phyloP scores from a whole-genome alignment of 2,329 filamentous ascomycete genomes.

The Apiospora phragmitis region DNA sequence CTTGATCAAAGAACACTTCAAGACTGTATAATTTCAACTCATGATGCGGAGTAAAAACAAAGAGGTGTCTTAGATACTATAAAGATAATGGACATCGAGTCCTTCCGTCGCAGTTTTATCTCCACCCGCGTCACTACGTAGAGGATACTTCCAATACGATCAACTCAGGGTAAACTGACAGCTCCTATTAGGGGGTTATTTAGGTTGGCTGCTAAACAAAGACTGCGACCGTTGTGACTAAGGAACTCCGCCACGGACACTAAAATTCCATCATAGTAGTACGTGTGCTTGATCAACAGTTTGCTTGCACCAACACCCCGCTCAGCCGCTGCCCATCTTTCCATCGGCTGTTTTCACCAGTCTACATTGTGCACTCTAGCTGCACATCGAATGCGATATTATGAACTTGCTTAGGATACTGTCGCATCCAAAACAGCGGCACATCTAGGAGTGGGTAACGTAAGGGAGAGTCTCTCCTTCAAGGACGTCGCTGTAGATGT shows the following conservation, averaged over 20 bases:
- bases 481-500: neutral
- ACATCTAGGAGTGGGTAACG: neutral
- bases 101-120: neutral
- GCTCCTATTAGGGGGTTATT: neutral
- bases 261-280: neutral
- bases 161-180: neutral
- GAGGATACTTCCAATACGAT: neutral
- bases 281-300: too few species aligned
- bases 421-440: neutral
- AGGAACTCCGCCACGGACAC: neutral
- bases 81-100: neutral
- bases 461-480: neutral
- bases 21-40: neutral
- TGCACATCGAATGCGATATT: neutral
- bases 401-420: neutral
- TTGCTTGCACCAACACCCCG: neutral
- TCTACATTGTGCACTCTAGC: neutral
- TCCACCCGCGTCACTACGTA: neutral
- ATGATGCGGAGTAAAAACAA: neutral
- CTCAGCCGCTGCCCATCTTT: too few species aligned
- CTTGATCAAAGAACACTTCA: neutral
- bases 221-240: neutral
- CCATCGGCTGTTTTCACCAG: neutral
- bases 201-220: neutral
- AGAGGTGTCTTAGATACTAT: too few species aligned